phyloP scores from a whole-genome alignment of 768 basidiomycete species.

The Tylopilus intermedius region DNA sequence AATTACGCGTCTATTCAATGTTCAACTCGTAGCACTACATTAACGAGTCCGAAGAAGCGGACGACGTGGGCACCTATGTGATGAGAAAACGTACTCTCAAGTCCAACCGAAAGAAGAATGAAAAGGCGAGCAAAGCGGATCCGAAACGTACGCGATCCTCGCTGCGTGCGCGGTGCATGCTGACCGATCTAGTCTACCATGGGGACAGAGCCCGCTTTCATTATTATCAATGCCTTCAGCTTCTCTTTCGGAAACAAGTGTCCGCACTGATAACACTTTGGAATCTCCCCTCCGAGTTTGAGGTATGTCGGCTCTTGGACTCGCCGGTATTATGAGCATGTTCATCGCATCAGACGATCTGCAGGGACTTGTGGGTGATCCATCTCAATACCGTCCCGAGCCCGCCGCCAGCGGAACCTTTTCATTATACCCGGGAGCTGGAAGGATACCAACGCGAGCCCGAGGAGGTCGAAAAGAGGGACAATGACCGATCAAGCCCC shows the following conservation, averaged over 20 bases:
- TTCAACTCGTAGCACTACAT: conserved; percentile 60
- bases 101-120: conserved; percentile 49
- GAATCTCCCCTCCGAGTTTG: conserved; percentile 75
- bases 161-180: background rate
- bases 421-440: conserved; percentile 42
- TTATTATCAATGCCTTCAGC: conserved; percentile 81
- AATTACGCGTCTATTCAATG: background rate
- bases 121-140: conserved; percentile 47
- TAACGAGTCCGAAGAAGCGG: conserved; percentile 71
- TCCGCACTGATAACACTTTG: conserved; percentile 54
- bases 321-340: conserved; percentile 1
- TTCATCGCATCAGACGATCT: conserved; percentile 48
- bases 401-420: conserved; percentile 59
- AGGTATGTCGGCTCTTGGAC: conserved; percentile 43
- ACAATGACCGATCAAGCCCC: conserved; percentile 2
- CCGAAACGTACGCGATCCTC: conserved; percentile 45
- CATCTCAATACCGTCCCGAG: conserved; percentile 59
- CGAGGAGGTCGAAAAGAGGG: conserved; percentile 2
- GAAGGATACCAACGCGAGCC: conserved; percentile 14
- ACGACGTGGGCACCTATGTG: conserved; percentile 55
- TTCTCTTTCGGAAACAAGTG: conserved; percentile 75
- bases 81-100: conserved; percentile 66
- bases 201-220: conserved; percentile 73
- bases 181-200: conserved; percentile 64
- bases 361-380: conserved; percentile 77